phyloP scores from a whole-genome alignment of 2,329 filamentous ascomycete genomes.

The Blumeria hordei region DNA sequence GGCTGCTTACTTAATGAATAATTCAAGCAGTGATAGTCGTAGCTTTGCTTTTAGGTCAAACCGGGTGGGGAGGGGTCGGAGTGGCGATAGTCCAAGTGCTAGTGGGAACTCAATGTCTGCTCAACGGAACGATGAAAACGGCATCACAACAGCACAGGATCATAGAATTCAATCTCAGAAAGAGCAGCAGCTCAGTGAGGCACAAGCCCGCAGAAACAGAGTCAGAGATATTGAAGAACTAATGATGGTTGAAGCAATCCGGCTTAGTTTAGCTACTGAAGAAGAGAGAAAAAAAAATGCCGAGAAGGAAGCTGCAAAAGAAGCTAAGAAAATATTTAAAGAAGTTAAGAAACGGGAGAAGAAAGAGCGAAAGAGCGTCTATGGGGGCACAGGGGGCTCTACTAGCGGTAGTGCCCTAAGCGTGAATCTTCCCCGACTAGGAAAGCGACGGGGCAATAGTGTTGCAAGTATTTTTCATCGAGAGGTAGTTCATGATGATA shows the following conservation, averaged over 20 bases:
- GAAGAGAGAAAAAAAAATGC: slow-evolving; percentile 76
- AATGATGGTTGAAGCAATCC: slow-evolving; percentile 96
- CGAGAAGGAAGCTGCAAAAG: slow-evolving; percentile 58
- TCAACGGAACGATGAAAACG: slow-evolving; percentile 6
- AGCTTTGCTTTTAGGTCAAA: slow-evolving; percentile 12
- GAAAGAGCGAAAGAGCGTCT: slow-evolving; percentile 31
- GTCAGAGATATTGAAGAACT: slow-evolving; percentile 86
- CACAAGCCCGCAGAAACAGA: slow-evolving; percentile 23
- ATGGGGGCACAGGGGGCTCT: slow-evolving; percentile 21
- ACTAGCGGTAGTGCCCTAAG: slow-evolving; percentile 41
- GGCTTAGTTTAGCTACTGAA: slow-evolving; percentile 72
- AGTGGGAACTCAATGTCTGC: slow-evolving; percentile 8
- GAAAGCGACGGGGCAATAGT: slow-evolving; percentile 34
- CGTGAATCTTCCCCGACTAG: slow-evolving; percentile 24
- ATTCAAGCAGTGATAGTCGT: slow-evolving; percentile 15
- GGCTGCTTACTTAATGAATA: slow-evolving; percentile 73
- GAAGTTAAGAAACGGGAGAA: slow-evolving; percentile 45
- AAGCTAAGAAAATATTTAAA: slow-evolving; percentile 66
- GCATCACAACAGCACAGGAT: slow-evolving; percentile 4
- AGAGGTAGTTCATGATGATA: slow-evolving; percentile 26
- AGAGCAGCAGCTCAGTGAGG: slow-evolving; percentile 11
- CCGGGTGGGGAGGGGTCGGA: slow-evolving; percentile 13
- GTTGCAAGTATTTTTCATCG: slow-evolving; percentile 32
- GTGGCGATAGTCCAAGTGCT: slow-evolving; percentile 10
- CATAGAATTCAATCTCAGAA: slow-evolving; percentile 7